Evolutionary conservation across 495 filamentous ascomycete genomes (phyloP), one percentile per base, ranked within the genome.

Genomic region (Penicillium longicatenatum): DNA sequence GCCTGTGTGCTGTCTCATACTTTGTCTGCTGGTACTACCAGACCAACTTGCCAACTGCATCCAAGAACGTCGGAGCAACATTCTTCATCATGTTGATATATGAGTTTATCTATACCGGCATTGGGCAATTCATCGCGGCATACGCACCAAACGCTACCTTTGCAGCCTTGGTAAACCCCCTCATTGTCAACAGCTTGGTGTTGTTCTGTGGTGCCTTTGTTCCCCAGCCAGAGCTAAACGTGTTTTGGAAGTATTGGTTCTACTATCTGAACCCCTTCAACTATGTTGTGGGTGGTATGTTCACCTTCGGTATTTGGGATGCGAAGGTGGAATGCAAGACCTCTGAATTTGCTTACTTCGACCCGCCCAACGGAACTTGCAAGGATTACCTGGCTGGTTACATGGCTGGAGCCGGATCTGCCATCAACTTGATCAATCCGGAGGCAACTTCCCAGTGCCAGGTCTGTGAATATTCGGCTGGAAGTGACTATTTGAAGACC

Each of bases 161-260:
- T 39, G 77, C 81, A 1, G 79, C 80, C 14, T 77, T 83, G 44
- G 81, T 78, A 24, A 71, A 87, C 52, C 83, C 83, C 10, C 73
- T 85, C 45, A 65, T 88, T 51, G 66, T 82, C 49, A 80, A 78
- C 59, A 76, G 75, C 44, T 75, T 89, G 53, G 76, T 74, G 45
- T 73, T 79, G 42, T 78, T 86, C 63, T 86, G 84, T 52, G 73
- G 75, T 51, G 67, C 75, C 4, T 65, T 75, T 52, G 73, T 77
- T 2, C 74, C 74, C 0, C 72, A 77, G 51, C 35, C 54, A 0
- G 71, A 77, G 56, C 84, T 89, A 20, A 74, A 77, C 30, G 81
- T 72, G 3, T 79, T 89, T 52, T 88, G 87, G 57, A 74, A 80
- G 17, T 92, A 89, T 80, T 92, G 88, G 89, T 86, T 89, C 63